Evolutionary conservation across 306 rosid genomes (phyloP), one percentile per base, ranked within the genome.

Genomic region (Lablab purpureus): DNA sequence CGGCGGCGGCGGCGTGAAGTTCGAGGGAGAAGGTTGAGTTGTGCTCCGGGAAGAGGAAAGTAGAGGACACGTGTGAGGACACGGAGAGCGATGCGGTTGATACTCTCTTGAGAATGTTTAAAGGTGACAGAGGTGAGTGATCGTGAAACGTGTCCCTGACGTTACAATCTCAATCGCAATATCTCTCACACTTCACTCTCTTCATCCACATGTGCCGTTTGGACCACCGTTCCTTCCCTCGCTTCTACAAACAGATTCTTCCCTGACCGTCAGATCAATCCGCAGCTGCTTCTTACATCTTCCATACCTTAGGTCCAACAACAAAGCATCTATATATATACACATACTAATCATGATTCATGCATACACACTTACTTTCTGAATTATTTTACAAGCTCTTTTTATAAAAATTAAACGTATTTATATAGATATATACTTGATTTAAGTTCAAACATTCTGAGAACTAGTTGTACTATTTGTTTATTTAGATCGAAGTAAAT

Each of bases 81-180:
- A n/a, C n/a, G n/a, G 30, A 27, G 30, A 27, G 30, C 30, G 30
- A 27, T 27, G 30, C 30, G 27, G 15, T 10, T 80, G 67, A 64
- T n/a, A 4, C 21, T 18, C n/a, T n/a, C n/a, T 37, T 60, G 62
- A 64, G 70, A 66, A 66, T 81, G 71, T 30, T 30, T 30, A 2
- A 30, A 30, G 4, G 34, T 4, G 4, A 45, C 12, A 62, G 63
- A 34, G 19, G 18, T 43, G 50, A 67, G 67, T 65, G 3, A 2
- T 40, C 10, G 45, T 74, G 79, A 84, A 84, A 75, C 86, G 81
- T 87, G 85, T 82, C 82, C 47, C 75, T 73, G 87, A 71, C 36
- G 78, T 27, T 56, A 66, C 72, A 67, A 51, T 56, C 32, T 28
- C 36, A 56, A 56, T 56, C 34, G 64, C 36, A 22, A 51, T 67